Conservation (phyloP, 495 filamentous ascomycete genomes). For the Xeromyces bisporus region DNA sequence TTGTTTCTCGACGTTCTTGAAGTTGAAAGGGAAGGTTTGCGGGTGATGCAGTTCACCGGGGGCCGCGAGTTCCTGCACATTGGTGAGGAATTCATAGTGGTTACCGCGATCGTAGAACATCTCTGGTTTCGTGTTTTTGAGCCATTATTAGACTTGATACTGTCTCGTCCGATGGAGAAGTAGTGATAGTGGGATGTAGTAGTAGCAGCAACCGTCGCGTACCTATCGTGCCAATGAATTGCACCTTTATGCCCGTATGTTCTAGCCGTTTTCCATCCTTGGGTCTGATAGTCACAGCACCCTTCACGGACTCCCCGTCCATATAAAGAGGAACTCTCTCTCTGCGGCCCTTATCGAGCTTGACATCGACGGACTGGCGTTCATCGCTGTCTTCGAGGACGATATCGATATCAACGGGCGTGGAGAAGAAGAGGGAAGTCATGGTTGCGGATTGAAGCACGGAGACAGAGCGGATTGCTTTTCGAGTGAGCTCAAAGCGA, state of each 20-base stretch:
- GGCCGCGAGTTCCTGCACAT: constrained; percentile 88
- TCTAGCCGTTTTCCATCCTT: constrained; percentile 98
- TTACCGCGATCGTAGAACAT: constrained; percentile 99
- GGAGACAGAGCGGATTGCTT: no score
- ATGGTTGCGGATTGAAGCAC: constrained; percentile 27
- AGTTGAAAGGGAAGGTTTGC: constrained; percentile 98
- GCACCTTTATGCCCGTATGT: constrained; percentile 98
- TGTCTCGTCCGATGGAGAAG: no score
- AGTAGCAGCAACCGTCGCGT: constrained; percentile 2
- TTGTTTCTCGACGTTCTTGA: constrained; percentile 99
- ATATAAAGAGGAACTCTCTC: constrained; percentile 95
- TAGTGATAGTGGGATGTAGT: no score
- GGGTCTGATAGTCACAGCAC: constrained; percentile 79
- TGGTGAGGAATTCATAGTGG: constrained; percentile 95
- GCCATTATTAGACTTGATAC: background rate
- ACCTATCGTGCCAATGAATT: constrained; percentile 99
- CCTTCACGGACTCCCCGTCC: constrained; percentile 97
- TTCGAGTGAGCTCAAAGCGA: no score
- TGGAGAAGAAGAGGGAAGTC: constrained; percentile 92
- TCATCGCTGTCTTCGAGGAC: constrained; percentile 92
- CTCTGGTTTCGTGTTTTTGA: constrained; percentile 32
- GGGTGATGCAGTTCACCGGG: constrained; percentile 96
- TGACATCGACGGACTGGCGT: constrained; percentile 86
- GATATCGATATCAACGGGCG: constrained; percentile 96
- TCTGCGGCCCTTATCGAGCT: constrained; percentile 89